These are phyloP conservation scores for Tolypocladium sp. DNA, from an alignment of 2,329 filamentous ascomycete genomes.

Conservation along the genomic window DNA sequence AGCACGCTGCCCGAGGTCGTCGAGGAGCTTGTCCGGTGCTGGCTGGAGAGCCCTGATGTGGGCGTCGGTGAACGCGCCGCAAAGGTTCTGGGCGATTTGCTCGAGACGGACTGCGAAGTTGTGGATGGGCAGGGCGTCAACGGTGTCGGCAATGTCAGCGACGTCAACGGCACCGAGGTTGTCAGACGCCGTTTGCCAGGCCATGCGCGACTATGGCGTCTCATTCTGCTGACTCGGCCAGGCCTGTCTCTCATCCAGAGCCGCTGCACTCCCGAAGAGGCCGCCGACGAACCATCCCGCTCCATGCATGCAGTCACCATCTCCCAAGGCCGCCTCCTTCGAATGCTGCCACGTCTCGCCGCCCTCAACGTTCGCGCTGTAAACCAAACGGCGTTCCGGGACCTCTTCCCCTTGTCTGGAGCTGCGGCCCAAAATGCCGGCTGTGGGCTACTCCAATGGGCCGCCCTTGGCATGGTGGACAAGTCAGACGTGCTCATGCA, in stretches of 20 bases:
- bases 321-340: slow-evolving; percentile 43
- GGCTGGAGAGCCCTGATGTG: slow-evolving; percentile 44
- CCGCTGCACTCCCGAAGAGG: slow-evolving; percentile 19
- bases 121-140: slow-evolving; percentile 16
- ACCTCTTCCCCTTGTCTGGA: slow-evolving; percentile 17
- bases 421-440: slow-evolving; percentile 12
- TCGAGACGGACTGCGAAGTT: slow-evolving; percentile 44
- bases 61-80: slow-evolving; percentile 46
- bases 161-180: slow-evolving; percentile 24
- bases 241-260: slow-evolving; percentile 35
- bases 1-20: slow-evolving; percentile 39
- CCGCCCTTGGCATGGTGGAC: slow-evolving; percentile 42
- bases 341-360: slow-evolving; percentile 40
- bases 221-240: slow-evolving; percentile 37
- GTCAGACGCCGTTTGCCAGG: slow-evolving; percentile 32
- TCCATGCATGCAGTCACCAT: slow-evolving; percentile 33
- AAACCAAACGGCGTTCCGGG: slow-evolving; percentile 24
- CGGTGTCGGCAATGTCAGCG: slow-evolving; percentile 4
- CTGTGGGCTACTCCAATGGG: slow-evolving; percentile 40
- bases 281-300: slow-evolving; percentile 11
- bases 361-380: slow-evolving; percentile 34
- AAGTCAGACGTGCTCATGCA: slow-evolving; percentile 39
- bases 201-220: slow-evolving; percentile 43
- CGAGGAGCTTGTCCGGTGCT: slow-evolving; percentile 36
- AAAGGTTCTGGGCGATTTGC: slow-evolving; percentile 40